A percentile compares a stretch with the other conserved stretches of the same genome.
Evolutionary conservation across 345 rosid species (phyloP).

Genomic region (Cardamine resedifolia): DNA sequence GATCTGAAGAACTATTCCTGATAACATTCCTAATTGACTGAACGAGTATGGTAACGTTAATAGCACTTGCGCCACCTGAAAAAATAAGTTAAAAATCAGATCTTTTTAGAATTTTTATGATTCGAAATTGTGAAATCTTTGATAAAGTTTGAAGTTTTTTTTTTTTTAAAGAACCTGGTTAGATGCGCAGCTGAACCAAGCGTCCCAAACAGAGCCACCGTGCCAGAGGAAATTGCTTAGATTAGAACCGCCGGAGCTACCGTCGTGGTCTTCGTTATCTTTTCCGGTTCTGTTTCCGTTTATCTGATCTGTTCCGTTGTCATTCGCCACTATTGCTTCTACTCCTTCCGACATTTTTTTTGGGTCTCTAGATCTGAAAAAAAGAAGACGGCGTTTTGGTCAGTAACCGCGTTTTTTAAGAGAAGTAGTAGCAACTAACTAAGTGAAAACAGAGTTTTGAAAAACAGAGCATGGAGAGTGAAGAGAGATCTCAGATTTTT

Average conservation of each 20-base stretch:
- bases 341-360: conserved; percentile 81
- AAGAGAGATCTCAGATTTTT: conserved; percentile 22
- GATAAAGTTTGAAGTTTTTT: not conserved
- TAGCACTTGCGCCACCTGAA: conserved; percentile 92
- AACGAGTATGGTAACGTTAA: conserved; percentile 94
- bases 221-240: conserved; percentile 88
- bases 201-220: conserved; percentile 99
- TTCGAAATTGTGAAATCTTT: not conserved
- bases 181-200: conserved; percentile 99
- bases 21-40: conserved; percentile 91
- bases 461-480: not conserved
- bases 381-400: conserved; percentile 3
- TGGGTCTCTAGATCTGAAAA: conserved; percentile 44
- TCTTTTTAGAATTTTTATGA: not conserved
- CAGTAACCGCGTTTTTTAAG: not conserved
- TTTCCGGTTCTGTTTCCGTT: conserved; percentile 40
- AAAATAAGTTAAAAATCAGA: not conserved
- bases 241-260: conserved; percentile 36
- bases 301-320: conserved; percentile 44
- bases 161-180: conserved; percentile 55
- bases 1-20: conserved; percentile 83
- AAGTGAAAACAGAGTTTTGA: not conserved
- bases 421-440: not conserved
- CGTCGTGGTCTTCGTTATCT: conserved; percentile 35
- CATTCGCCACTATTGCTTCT: conserved; percentile 79